phyloP scores from a whole-genome alignment of 2,329 filamentous ascomycete species.

The Talaromyces sp. region DNA sequence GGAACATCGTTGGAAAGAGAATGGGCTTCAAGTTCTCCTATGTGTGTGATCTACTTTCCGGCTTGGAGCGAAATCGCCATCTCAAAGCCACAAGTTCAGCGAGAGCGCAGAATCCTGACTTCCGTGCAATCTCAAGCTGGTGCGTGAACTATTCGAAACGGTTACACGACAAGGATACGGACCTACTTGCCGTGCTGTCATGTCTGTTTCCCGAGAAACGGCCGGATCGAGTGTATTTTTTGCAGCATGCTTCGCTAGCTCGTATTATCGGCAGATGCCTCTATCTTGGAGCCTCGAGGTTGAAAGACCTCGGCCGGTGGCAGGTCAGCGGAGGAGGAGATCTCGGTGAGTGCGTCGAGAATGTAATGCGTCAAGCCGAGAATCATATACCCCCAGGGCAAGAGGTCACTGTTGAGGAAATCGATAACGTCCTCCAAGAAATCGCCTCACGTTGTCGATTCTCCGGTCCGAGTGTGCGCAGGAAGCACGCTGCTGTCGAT shows the following conservation, averaged over 20 bases:
- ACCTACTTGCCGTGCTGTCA: constrained; percentile 63
- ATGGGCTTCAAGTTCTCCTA: constrained; percentile 57
- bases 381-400: constrained; percentile 32
- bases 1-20: constrained; percentile 9
- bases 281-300: constrained; percentile 58
- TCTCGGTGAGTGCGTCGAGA: constrained; percentile 65
- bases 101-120: constrained; percentile 29
- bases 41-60: constrained; percentile 69
- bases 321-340: constrained; percentile 57
- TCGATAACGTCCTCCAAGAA: constrained; percentile 61
- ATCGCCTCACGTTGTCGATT: constrained; percentile 66
- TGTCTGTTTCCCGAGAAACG: constrained; percentile 70
- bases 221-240: constrained; percentile 70
- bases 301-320: constrained; percentile 60
- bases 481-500: constrained; percentile 32
- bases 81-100: constrained; percentile 30
- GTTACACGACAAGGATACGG: constrained; percentile 54
- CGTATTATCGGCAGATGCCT: constrained; percentile 64
- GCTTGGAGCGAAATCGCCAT: constrained; percentile 51
- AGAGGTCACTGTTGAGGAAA: constrained; percentile 63
- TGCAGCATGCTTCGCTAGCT: constrained; percentile 59
- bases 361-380: constrained; percentile 57
- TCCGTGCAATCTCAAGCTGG: constrained; percentile 58
- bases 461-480: constrained; percentile 60
- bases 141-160: constrained; percentile 58